Evolutionary conservation across 2,329 filamentous ascomycete species (phyloP).

Genomic region (Neonectria magnoliae): DNA sequence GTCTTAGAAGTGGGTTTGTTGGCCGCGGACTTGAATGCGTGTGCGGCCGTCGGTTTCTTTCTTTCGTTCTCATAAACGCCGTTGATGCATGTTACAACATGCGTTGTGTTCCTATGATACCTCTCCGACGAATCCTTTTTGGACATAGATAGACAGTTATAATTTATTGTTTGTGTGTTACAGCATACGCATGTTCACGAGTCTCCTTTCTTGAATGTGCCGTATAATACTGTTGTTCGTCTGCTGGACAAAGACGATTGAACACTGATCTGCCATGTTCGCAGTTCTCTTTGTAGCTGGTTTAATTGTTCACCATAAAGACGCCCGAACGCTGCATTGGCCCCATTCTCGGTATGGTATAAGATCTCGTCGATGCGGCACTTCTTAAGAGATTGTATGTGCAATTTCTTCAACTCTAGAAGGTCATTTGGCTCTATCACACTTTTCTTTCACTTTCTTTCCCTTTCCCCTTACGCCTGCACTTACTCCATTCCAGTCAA

Average conservation of each 20-base stretch:
- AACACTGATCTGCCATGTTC: background rate
- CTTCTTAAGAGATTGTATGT: too few species aligned
- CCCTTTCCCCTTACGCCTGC: background rate
- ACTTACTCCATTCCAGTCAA: background rate
- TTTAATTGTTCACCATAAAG: background rate
- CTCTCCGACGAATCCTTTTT: background rate
- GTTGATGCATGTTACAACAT: background rate
- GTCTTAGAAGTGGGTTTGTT: constrained; percentile 24
- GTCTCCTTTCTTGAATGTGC: background rate
- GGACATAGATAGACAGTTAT: background rate
- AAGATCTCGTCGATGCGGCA: background rate
- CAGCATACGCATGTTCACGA: background rate
- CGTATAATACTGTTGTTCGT: constrained; percentile 1
- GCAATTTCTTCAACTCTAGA: background rate
- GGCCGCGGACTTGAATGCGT: background rate
- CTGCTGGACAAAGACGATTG: background rate
- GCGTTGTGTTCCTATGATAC: background rate
- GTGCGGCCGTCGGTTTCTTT: background rate
- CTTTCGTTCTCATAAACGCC: background rate
- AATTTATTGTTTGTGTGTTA: background rate
- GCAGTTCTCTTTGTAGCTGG: background rate
- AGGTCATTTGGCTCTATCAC: background rate
- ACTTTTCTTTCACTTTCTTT: too few species aligned
- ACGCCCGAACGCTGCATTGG: background rate
- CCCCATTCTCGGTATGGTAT: background rate